Conservation (phyloP, 805 yeast genomes). For the Kodamaea laetipori region DNA sequence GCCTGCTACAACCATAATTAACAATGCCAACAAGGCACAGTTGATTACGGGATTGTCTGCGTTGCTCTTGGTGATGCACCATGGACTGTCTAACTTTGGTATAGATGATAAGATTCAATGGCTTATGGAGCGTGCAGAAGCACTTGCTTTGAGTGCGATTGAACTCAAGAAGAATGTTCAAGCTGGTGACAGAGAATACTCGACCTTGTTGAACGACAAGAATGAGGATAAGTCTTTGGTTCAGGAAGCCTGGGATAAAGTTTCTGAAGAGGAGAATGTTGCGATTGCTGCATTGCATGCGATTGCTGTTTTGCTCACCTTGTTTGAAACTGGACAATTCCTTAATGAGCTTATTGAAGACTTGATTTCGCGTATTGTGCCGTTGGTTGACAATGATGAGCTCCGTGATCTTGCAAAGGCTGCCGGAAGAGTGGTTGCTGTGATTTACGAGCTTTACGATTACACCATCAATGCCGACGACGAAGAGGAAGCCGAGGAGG, state of each 20-base stretch:
- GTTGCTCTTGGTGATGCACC: conserved; percentile 45
- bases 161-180: conserved; percentile 34
- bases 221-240: conserved; percentile 37
- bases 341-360: conserved; percentile 46
- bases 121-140: conserved; percentile 48
- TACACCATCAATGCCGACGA: conserved; percentile 44
- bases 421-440: conserved; percentile 56
- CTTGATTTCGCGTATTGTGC: conserved; percentile 41
- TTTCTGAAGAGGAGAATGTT: conserved; percentile 36
- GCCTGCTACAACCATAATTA: conserved; percentile 35
- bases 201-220: conserved; percentile 40
- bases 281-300: conserved; percentile 50
- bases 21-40: conserved; percentile 41
- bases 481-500: conserved; percentile 39
- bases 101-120: conserved; percentile 47
- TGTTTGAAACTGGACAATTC: conserved; percentile 45
- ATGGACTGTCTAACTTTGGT: conserved; percentile 52
- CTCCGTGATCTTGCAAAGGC: conserved; percentile 52
- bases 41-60: conserved; percentile 41
- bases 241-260: conserved; percentile 33
- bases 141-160: conserved; percentile 32
- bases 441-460: conserved; percentile 54
- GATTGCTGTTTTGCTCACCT: conserved; percentile 45
- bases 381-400: conserved; percentile 43
- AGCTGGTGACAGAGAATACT: conserved; percentile 46